Conservation (phyloP, 1,284 basidiomycete species). For the Rhodotorula sp. region DNA sequence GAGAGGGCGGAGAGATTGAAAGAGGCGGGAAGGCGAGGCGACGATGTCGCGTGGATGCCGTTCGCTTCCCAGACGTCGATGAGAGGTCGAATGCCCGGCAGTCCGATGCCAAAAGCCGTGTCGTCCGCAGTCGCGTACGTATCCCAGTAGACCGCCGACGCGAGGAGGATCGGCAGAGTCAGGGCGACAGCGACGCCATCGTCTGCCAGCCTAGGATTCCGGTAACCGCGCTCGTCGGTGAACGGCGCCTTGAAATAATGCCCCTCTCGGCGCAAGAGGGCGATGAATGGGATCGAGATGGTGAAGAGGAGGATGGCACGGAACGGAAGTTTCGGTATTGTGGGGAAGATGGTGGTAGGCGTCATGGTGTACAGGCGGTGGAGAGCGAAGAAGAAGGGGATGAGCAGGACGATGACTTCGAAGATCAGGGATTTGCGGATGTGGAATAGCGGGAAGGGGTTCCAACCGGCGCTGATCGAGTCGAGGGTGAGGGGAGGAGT, state of each 20-base stretch:
- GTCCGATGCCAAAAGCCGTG: conserved; percentile 10
- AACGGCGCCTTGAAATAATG: conserved; percentile 44
- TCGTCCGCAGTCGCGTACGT: conserved; percentile 26
- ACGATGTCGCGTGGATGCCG: conserved; percentile 22
- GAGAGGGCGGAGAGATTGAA: conserved; percentile 39
- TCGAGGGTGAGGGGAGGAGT: conserved; percentile 38
- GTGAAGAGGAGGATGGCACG: conserved; percentile 31
- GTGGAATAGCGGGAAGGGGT: conserved; percentile 35
- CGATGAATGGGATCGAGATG: conserved; percentile 39
- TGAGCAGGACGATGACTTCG: conserved; percentile 40
- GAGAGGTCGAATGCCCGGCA: conserved; percentile 35
- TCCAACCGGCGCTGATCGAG: conserved; percentile 28
- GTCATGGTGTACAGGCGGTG: conserved; percentile 31
- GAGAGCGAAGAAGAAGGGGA: conserved; percentile 36
- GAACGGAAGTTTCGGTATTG: conserved; percentile 30
- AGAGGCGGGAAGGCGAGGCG: background rate
- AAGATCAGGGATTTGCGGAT: conserved; percentile 37
- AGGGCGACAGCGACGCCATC: conserved; percentile 44
- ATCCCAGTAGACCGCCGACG: conserved; percentile 41
- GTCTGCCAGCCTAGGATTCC: conserved; percentile 39
- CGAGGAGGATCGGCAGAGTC: conserved; percentile 42
- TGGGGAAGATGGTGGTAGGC: conserved; percentile 26
- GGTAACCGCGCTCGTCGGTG: conserved; percentile 46
- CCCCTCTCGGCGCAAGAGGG: conserved; percentile 38
- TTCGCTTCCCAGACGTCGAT: conserved; percentile 44